Evolutionary conservation across 2,329 filamentous ascomycete species (phyloP).

Genomic region (Fusarium sororula): DNA sequence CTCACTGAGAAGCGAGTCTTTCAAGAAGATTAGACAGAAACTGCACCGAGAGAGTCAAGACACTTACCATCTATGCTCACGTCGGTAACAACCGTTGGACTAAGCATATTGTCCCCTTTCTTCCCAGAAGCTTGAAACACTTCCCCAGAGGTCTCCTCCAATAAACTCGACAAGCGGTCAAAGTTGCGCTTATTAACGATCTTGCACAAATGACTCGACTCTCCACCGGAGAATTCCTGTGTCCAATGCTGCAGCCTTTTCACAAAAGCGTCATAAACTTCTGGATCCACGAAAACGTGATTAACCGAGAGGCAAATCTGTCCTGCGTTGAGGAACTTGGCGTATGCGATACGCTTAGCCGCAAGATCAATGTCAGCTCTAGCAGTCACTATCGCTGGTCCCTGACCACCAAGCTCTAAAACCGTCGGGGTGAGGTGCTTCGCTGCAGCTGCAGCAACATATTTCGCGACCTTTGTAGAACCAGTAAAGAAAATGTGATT

Average conservation of each 20-base stretch:
- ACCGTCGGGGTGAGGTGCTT: slow-evolving; percentile 55
- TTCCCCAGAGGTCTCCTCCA: slow-evolving; percentile 42
- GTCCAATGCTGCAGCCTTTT: slow-evolving; percentile 35
- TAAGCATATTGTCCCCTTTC: neutral
- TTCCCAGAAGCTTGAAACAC: neutral
- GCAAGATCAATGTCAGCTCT: slow-evolving; percentile 53
- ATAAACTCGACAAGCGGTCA: slow-evolving; percentile 49
- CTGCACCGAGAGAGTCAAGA: rapidly evolving
- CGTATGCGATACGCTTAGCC: slow-evolving; percentile 53
- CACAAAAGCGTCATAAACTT: slow-evolving; percentile 48
- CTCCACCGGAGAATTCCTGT: neutral
- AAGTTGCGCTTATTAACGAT: slow-evolving; percentile 56
- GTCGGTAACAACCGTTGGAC: neutral
- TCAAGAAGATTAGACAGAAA: rapidly evolving
- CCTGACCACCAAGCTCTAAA: slow-evolving; percentile 57
- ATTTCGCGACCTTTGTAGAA: slow-evolving; percentile 48
- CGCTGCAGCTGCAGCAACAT: slow-evolving; percentile 52
- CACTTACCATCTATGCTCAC: neutral
- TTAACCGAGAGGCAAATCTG: slow-evolving; percentile 46
- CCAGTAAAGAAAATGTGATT: slow-evolving; percentile 59
- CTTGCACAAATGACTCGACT: slow-evolving; percentile 18
- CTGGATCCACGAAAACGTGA: slow-evolving; percentile 55
- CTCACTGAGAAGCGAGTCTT: slow-evolving; percentile 53
- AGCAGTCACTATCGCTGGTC: slow-evolving; percentile 53
- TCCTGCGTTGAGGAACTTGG: slow-evolving; percentile 55